A percentile compares a stretch with the other conserved stretches of the same genome.
Conservation (phyloP, 2,329 filamentous ascomycete species). For the Phialophora expanda region DNA sequence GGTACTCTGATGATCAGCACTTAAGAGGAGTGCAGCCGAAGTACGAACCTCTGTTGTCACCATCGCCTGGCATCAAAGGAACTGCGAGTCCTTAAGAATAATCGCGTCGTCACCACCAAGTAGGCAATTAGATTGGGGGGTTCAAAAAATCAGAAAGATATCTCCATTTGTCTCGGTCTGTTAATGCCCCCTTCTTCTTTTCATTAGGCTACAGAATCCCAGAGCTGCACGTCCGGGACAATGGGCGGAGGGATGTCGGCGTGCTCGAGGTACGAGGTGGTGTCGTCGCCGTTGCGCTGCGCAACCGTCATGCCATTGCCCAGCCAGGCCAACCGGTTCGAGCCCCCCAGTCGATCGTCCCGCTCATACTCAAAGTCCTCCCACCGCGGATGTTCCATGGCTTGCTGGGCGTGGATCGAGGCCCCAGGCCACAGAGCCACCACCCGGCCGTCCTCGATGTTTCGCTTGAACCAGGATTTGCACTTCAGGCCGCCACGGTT, state of each 20-base stretch:
- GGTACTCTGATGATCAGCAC: too few relatives aligned
- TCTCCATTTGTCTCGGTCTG: too few relatives aligned
- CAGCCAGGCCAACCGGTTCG: conserved; percentile 1
- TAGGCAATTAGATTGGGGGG: too few relatives aligned
- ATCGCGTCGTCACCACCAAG: too few relatives aligned
- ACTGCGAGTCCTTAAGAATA: too few relatives aligned
- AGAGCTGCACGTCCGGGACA: background rate
- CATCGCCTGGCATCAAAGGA: too few relatives aligned
- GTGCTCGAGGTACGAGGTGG: conserved; percentile 25
- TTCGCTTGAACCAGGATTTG: conserved; percentile 74
- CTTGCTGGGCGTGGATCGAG: conserved; percentile 64
- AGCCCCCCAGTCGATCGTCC: conserved; percentile 5
- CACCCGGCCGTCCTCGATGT: conserved; percentile 65
- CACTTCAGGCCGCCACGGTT: conserved; percentile 58
- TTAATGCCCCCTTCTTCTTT: too few relatives aligned
- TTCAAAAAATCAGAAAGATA: too few relatives aligned
- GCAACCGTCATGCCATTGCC: conserved; percentile 25
- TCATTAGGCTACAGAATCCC: too few relatives aligned
- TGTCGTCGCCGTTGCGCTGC: conserved; percentile 17
- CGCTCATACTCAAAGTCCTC: conserved; percentile 64
- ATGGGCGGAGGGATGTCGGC: conserved; percentile 26
- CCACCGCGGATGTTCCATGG: conserved; percentile 63
- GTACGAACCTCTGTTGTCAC: too few relatives aligned
- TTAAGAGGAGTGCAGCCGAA: too few relatives aligned
- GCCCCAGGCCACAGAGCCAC: conserved; percentile 74